Conservation (phyloP, 352 stramenopile species). For the Globisporangium paroecandrum region DNA sequence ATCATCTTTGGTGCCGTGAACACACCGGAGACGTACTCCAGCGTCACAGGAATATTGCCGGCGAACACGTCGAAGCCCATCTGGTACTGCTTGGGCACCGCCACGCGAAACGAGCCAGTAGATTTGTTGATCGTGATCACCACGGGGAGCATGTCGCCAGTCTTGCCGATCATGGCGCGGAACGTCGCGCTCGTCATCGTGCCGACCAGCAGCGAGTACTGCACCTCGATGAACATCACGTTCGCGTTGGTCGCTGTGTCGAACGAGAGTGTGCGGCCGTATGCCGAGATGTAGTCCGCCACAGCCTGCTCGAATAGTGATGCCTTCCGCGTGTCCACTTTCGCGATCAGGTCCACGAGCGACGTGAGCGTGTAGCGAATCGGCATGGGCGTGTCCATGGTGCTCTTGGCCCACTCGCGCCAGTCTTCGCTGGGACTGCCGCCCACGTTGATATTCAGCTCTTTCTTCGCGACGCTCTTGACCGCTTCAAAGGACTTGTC, state of each 20-base stretch:
- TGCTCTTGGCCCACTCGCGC: conserved; percentile 24
- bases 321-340: conserved; percentile 18
- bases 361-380: conserved; percentile 26
- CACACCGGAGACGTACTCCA: conserved; percentile 25
- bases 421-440: conserved; percentile 29
- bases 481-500: conserved; percentile 20
- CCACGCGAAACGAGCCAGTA: conserved; percentile 20
- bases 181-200: conserved; percentile 27
- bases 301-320: conserved; percentile 24
- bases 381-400: conserved; percentile 21
- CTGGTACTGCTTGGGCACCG: conserved; percentile 23
- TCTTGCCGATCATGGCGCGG: conserved; percentile 29
- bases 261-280: conserved; percentile 24
- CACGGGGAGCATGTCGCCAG: conserved; percentile 24
- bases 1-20: conserved; percentile 22
- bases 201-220: conserved; percentile 27
- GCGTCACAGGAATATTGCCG: conserved; percentile 21
- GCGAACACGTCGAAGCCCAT: conserved; percentile 22
- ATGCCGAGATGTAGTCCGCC: conserved; percentile 25
- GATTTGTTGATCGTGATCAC: conserved; percentile 12
- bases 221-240: conserved; percentile 21
- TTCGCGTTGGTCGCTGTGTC: conserved; percentile 17
- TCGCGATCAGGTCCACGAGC: conserved; percentile 22
- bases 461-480: conserved; percentile 30
- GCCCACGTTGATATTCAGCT: conserved; percentile 31